Percentiles rank a stretch among this genome's conserved stretches.
These are phyloP conservation scores for Pleurotus eryngii DNA, from an alignment of 768 basidiomycete species.

Conservation along the genomic window DNA sequence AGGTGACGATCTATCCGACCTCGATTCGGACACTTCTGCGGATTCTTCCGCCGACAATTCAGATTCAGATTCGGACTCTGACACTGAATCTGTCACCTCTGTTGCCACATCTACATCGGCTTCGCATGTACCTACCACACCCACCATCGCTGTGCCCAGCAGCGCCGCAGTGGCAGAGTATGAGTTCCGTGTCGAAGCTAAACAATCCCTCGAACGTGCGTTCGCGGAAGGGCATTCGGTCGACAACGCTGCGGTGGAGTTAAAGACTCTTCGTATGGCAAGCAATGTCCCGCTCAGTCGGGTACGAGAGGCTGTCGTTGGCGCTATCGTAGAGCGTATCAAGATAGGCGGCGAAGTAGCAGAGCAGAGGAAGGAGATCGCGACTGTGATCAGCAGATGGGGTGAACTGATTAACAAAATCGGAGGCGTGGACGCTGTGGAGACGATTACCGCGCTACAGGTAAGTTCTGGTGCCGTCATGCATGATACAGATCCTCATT, in stretches of 20 bases:
- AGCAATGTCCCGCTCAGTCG: slow-evolving; percentile 86
- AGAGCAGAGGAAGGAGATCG: slow-evolving; percentile 65
- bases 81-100: slow-evolving; percentile 21
- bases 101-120: slow-evolving; percentile 47
- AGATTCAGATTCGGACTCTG: slow-evolving; percentile 32
- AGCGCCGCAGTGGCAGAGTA: slow-evolving; percentile 44
- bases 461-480: slow-evolving; percentile 57
- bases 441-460: slow-evolving; percentile 78
- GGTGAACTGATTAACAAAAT: slow-evolving; percentile 77
- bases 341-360: slow-evolving; percentile 51
- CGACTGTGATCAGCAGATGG: slow-evolving; percentile 69
- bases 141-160: slow-evolving; percentile 35
- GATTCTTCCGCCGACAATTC: slow-evolving; percentile 41
- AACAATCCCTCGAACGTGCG: slow-evolving; percentile 86
- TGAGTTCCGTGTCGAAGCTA: slow-evolving; percentile 76
- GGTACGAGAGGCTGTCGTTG: slow-evolving; percentile 86
- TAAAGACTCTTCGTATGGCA: slow-evolving; percentile 96
- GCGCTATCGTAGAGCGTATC: slow-evolving; percentile 76
- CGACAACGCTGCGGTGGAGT: slow-evolving; percentile 90
- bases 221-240: slow-evolving; percentile 89
- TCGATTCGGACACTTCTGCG: slow-evolving; percentile 56
- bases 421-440: slow-evolving; percentile 79
- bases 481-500: slow-evolving; percentile 58
- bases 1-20: slow-evolving; percentile 66
- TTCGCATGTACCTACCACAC: slow-evolving; percentile 38